Evolutionary conservation across 2,329 filamentous ascomycete species (phyloP), one percentile per base, ranked within the genome.

Genomic region (Dothistroma septosporum): DNA sequence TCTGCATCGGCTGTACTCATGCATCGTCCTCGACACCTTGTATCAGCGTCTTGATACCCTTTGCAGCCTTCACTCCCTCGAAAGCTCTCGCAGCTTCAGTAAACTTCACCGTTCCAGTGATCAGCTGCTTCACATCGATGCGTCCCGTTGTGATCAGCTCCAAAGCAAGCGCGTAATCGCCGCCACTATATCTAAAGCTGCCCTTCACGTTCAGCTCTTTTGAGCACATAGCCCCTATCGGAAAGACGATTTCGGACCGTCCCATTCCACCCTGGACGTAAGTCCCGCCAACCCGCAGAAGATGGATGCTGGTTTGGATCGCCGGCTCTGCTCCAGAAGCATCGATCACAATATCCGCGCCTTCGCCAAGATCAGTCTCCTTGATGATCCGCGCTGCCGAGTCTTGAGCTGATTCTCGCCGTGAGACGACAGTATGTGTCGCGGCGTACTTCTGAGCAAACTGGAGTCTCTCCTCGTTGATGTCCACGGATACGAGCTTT

Each of bases 121-220:
- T 87, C 63, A 97, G 80, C 75, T 85, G 85, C 85, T 95, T 95
- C 33, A 87, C 83, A 58, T 81, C 80, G 46, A 97, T 84, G 74
- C 85, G 86, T 54, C 90, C 90, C 28, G 78, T 82, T 8, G 83
- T 82, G 1, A 96, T 85, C 63, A 97, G 81, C 65, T 91, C 85
- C 50, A 97, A 82, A 4, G 91, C 91, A 7, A 92, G 84, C 73
- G 87, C 84, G 77, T 97, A 97, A 76, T 97, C 93, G 21, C 92
- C 92, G 58, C 86, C 84, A 3, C 88, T 88, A 76, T 97, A 97
- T 44, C 93, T 85, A 82, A 97, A 97, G 64, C 88, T 92, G 22
- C 93, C 93, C 73, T 88, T 90, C 52, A 90, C 83, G 11, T 87
- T 95, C 55, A 96, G 81, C 80, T 97, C 93, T 79, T 97, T 97